Evolutionary conservation across 1,284 basidiomycete species (phyloP), one percentile per base, ranked within the genome.

Genomic region (Amylostereum areolatum): DNA sequence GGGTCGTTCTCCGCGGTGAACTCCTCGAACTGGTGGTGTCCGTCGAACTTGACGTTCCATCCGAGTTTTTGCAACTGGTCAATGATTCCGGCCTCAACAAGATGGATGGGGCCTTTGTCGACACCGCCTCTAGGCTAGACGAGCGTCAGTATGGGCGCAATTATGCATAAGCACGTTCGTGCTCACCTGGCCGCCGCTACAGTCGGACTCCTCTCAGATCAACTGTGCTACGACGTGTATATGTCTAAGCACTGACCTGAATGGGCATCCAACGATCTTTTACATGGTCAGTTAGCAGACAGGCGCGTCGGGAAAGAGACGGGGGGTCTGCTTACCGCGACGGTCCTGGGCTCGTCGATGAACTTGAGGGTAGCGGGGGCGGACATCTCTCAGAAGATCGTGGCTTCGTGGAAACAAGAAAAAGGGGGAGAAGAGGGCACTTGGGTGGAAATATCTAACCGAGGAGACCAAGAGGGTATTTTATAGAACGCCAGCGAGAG

Each of bases 1-100:
- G 89, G 81, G 64, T 95, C 92, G 43, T 75, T 66, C 47, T 66
- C 66, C 6, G 74, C 67, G n/a, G 74, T 75, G 65, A 94, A 81
- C 46, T 86, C 82, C 60, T 91, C 86, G 62, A 97, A 96, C 55
- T 89, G 82, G 64, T 95, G 89, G 61, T 93, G 89, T 2, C 90
- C 89, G 55, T 93, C 83, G 63, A 96, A 94, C 45, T 84, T 69
- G 60, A 97, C 93, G 28, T 83, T 74, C 92, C 93, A 98, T 44
- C 92, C 94, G 28, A 99, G 81, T 9, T 73, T 72, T 46, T 77
- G 66, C 46, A 97, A 78, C 64, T 96, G 91, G 12, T 81, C 66
- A 43, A 88, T 64, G 45, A 97, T 80, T 1, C 94, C 94, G 3
- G 90, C 89, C 64, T 90, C 71, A 48, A 97, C 84, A 54, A 97